Evolutionary conservation across 305 asterid genomes (phyloP).

Genomic region (Solanum chacoense): DNA sequence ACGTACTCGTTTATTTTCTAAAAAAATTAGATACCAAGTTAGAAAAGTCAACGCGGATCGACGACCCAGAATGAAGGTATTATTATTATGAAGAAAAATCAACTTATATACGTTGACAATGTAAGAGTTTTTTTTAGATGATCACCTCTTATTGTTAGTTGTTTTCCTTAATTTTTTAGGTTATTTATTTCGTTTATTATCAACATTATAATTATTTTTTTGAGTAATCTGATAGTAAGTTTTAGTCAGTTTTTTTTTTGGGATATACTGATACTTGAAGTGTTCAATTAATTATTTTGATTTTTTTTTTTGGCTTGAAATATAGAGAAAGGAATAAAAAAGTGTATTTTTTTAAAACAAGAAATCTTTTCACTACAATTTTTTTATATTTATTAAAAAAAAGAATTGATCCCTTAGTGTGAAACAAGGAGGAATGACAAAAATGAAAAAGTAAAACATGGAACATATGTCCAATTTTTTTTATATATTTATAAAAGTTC

Average conservation of each 20-base stretch:
- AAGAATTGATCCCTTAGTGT: neutral
- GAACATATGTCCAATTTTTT: neutral
- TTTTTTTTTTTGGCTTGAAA: neutral
- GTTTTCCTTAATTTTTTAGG: neutral
- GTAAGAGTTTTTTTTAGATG: neutral
- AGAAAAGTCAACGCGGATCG: slow-evolving; percentile 80
- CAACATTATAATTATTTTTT: neutral
- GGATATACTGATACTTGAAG: neutral
- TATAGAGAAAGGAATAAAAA: neutral
- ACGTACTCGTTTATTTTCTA: slow-evolving; percentile 55
- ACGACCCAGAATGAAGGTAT: slow-evolving; percentile 83
- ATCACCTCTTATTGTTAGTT: neutral
- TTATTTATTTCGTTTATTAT: neutral
- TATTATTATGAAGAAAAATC: neutral
- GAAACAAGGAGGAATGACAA: neutral
- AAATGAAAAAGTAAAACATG: neutral
- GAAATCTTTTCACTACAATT: neutral
- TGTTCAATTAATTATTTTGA: neutral
- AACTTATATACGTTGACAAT: neutral
- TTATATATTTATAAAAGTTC: neutral
- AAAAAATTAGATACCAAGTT: slow-evolving; percentile 70
- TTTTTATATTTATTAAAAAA: too few species aligned
- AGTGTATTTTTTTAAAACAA: neutral
- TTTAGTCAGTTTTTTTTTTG: neutral
- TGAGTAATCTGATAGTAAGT: neutral